Base-by-base conservation (phyloP, 371 early-diverging fungal species). In the Basidiobolus meristosporus region DNA sequence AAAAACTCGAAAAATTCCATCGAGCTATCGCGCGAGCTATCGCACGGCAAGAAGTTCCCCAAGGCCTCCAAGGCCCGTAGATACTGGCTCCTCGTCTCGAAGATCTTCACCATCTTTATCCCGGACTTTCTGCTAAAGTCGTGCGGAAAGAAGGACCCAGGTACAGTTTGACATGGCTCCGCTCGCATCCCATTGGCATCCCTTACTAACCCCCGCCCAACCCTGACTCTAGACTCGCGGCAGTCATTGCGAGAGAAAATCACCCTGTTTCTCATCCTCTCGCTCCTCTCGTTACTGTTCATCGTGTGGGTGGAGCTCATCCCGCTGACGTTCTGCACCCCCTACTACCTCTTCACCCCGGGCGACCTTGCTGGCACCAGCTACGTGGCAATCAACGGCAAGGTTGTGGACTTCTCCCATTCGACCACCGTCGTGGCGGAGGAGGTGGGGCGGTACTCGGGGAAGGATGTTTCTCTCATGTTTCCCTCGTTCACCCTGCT, bases 191-290 rank as follows among this genome's bases (percentile, higher is more conserved):
- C 26, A 9, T 26, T 18, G 10, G n/a, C 17, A 7, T 34, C 17
- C 6, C 4, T 15, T 34, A 7, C n/a, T 36, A 4, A 36, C 19
- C 19, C 3, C 5, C 3, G 7, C 3, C 11, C 10, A 30, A 31
- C 7, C 31, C 21, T n/a, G 12, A 40, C 31, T 12, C 31, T 30
- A 31, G 41, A 26, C 9, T 26, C 26, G 5, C 26, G 26, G 9
- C 26, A 26, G 26, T 26, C 33, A 3, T 30, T 28, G 41, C 22
- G 41, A 1, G 41, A 40, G 20, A 40, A 40, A 31, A 31, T 32
- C n/a, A 12, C 41, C 31, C 10, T 40, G 17, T 31, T 18, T n/a
- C 28, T 20, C 16, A 26, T 40, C 6, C 6, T 40, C 26, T 7
- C 31, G 14, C 7, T 40, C 2, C 19, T 28, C 1, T 40, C 41